Evolutionary conservation across 176 grass and related monocot species (phyloP).

Genomic region (Thalia dealbata): DNA sequence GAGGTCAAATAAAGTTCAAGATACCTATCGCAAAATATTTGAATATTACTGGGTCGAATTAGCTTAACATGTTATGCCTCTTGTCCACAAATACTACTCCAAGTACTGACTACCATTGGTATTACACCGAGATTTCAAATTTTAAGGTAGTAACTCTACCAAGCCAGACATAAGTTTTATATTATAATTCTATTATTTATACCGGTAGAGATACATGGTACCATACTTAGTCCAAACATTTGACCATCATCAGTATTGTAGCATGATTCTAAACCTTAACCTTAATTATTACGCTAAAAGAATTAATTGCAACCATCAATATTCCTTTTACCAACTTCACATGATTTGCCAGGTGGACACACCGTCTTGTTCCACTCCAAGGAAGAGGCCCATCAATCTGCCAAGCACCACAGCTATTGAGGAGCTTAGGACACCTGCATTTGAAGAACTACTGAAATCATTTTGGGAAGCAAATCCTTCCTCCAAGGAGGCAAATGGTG

Average conservation of each 20-base stretch:
- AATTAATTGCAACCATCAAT: not conserved
- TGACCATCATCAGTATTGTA: too few species aligned
- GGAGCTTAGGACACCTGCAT: constrained; percentile 61
- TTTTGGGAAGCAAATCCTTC: constrained; percentile 41
- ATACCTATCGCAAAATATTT: too few species aligned
- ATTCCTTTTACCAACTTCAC: not conserved
- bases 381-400: constrained; percentile 59
- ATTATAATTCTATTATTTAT: too few species aligned
- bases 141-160: too few species aligned
- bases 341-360: constrained; percentile 55
- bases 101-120: not conserved
- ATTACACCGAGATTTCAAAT: not conserved
- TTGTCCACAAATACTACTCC: not conserved
- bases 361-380: constrained; percentile 72
- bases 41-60: too few species aligned
- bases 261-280: too few species aligned
- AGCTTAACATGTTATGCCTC: not conserved
- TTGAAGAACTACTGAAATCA: constrained; percentile 64
- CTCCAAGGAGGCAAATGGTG: constrained; percentile 66
- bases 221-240: too few species aligned
- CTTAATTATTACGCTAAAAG: too few species aligned
- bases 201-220: too few species aligned
- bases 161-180: too few species aligned
- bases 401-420: constrained; percentile 68
- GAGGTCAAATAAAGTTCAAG: too few species aligned